A percentile compares a stretch with the other conserved stretches of the same genome.
Conservation (phyloP, 192 early-diverging fungal species). For the Haplosporangium gracile region DNA sequence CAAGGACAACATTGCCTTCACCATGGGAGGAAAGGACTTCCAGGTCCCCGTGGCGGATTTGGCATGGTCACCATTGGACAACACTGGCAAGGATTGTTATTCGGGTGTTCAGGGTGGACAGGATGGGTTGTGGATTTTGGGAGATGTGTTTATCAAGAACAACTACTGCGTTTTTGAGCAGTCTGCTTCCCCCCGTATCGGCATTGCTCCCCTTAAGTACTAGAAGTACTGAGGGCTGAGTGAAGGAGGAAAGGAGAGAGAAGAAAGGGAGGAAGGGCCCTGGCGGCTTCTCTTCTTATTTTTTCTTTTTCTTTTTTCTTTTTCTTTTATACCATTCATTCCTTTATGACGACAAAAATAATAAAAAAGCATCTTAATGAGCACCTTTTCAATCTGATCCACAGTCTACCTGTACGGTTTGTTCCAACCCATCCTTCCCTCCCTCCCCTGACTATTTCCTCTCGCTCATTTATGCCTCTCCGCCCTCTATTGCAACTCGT, state of each 20-base stretch:
- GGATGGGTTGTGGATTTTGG: slow-evolving; percentile 61
- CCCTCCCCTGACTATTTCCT: too few relatives aligned
- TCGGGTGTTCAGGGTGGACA: slow-evolving; percentile 45
- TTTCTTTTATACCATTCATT: too few relatives aligned
- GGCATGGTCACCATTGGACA: slow-evolving; percentile 23
- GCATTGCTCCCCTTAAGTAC: slow-evolving; percentile 63
- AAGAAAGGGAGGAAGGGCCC: background rate
- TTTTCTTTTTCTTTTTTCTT: background rate
- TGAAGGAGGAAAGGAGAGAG: background rate
- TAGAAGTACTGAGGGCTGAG: background rate
- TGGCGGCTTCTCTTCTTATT: background rate
- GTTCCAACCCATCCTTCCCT: too few relatives aligned
- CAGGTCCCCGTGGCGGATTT: slow-evolving; percentile 46
- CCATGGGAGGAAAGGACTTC: slow-evolving; percentile 48
- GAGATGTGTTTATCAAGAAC: slow-evolving; percentile 75
- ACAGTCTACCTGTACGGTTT: too few relatives aligned
- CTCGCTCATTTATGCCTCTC: too few relatives aligned
- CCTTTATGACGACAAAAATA: too few relatives aligned
- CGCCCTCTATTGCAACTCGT: too few relatives aligned
- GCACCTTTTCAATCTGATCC: too few relatives aligned
- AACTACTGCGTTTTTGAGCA: slow-evolving; percentile 75
- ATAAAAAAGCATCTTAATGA: too few relatives aligned
- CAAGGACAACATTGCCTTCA: slow-evolving; percentile 33
- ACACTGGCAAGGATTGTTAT: slow-evolving; percentile 7
- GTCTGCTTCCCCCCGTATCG: slow-evolving; percentile 59